phyloP scores from a whole-genome alignment of 208 protist species.

The Leishmania amazonensis region DNA sequence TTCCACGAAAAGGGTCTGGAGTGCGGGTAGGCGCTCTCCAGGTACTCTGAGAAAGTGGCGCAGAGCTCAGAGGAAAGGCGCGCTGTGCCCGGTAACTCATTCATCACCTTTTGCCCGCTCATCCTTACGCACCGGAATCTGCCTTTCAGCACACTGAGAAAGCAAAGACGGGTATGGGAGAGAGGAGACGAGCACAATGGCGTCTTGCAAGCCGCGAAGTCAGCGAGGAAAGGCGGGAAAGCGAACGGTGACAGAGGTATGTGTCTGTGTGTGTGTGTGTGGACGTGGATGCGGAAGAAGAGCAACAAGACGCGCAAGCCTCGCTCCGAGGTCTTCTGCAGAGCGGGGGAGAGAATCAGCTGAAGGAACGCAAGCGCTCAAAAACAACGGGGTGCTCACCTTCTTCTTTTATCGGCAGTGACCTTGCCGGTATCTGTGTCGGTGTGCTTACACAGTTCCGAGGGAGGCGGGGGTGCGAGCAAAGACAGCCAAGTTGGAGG shows the following conservation, averaged over 20 bases:
- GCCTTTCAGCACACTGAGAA: background rate
- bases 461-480: background rate
- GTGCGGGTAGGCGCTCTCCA: background rate
- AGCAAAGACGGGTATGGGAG: background rate
- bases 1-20: background rate
- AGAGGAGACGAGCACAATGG: background rate
- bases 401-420: background rate
- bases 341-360: background rate
- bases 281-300: background rate
- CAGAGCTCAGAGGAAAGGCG: conserved; percentile 1
- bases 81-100: background rate
- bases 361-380: background rate
- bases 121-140: background rate
- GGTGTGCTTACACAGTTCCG: background rate
- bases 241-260: background rate
- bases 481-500: background rate
- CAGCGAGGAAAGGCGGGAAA: background rate
- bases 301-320: background rate
- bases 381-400: background rate
- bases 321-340: background rate
- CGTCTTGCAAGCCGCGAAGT: background rate
- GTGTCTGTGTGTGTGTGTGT: background rate
- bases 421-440: background rate
- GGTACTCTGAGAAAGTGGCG: background rate
- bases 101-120: background rate